phyloP scores from a whole-genome alignment of 192 early-diverging fungal genomes.

The Entomortierella beljakovae region DNA sequence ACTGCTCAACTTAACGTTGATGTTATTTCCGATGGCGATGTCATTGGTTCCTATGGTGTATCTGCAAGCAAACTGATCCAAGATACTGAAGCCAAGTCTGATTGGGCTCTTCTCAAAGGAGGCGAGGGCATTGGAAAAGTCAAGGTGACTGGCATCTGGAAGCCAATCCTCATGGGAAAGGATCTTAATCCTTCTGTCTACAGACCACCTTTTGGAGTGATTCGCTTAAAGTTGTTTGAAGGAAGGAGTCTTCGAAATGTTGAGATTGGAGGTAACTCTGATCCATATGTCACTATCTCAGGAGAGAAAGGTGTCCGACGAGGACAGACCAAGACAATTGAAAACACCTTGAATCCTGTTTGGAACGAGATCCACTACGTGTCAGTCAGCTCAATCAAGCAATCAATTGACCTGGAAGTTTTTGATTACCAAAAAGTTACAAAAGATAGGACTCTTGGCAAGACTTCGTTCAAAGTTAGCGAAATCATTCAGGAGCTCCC shows the following conservation, averaged over 20 bases:
- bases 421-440: conserved; percentile 90
- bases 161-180: conserved; percentile 81
- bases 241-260: conserved; percentile 87
- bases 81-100: conserved; percentile 55
- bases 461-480: conserved; percentile 69
- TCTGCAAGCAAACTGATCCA: conserved; percentile 23
- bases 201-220: conserved; percentile 78
- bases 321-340: conserved; percentile 82
- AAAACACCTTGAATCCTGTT: conserved; percentile 86
- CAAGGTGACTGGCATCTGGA: conserved; percentile 68
- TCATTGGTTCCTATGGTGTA: conserved; percentile 42
- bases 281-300: conserved; percentile 89
- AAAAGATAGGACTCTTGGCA: conserved; percentile 88
- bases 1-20: conserved; percentile 67
- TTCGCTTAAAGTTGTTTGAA: conserved; percentile 78
- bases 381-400: conserved; percentile 78
- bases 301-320: conserved; percentile 57
- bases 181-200: conserved; percentile 61
- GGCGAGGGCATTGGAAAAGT: conserved; percentile 52
- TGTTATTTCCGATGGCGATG: conserved; percentile 64
- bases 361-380: conserved; percentile 94
- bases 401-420: conserved; percentile 80
- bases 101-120: conserved; percentile 55
- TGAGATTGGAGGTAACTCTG: conserved; percentile 87
- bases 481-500: conserved; percentile 66